Base-by-base conservation (phyloP, 495 filamentous ascomycete species). In the Cladorrhinum samala region DNA sequence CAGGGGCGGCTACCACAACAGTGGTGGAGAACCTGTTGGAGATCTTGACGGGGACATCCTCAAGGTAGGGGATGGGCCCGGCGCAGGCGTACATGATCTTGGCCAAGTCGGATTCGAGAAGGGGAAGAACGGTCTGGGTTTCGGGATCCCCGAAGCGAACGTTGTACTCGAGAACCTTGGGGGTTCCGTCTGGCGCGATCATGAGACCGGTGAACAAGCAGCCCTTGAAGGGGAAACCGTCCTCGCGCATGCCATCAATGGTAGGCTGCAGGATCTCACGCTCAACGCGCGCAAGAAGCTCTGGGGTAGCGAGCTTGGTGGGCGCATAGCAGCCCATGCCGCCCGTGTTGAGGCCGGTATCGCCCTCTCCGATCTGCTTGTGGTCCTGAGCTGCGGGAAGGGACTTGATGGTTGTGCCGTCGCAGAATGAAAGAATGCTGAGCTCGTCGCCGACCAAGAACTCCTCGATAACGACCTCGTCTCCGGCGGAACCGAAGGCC, bases 271-370 rank as follows among this genome's bases (percentile, higher is more conserved):
- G 77, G 47, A 97, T 86, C 25, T 83, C 88, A 44, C 79, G 77
- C 61, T 96, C 84, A 52, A 98, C 82, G 59, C 88, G 79, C 20
- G 84, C 85, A 19, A 95, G 72, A 14, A 91, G 73, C 25, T 82
- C 78, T 49, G 83, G 79, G 0, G 88, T 85, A 7, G 87, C 89
- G 61, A 96, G 86, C 52, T 81, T 84, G 0, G 91, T 94, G 16
- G 91, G 90, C 33, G 91, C 90, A 72, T 98, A 98, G 70, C 89
- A 94, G 51, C 93, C 93, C 93, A 98, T 97, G 13, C 93, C 94
- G 44, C 93, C 94, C 6, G 93, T 98, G 72, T 96, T 98, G 17
- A 90, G 87, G 2, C 93, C 93, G 33, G 82, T 78, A 62, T 98
- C 93, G 47, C 88, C 89, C 62, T 98, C 94, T 49, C 85, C 87